These are phyloP conservation scores for Caryopteris hybrid DNA, from an alignment of 305 asterid species.

Conservation along the genomic window DNA sequence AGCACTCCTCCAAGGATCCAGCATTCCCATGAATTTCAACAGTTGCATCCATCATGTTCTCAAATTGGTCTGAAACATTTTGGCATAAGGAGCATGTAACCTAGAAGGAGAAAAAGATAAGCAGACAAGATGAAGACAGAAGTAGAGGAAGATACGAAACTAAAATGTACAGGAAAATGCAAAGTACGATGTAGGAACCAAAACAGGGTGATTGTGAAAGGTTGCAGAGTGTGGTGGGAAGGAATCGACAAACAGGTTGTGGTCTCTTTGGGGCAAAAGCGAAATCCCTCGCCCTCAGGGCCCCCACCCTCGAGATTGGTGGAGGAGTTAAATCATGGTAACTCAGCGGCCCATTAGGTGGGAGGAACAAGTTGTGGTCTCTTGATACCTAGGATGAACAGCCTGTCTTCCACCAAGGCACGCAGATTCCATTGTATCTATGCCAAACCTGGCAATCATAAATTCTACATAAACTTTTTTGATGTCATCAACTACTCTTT, in stretches of 20 bases:
- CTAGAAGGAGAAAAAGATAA: conserved; percentile 34
- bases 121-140: conserved; percentile 5
- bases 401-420: conserved; percentile 95
- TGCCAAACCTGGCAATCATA: conserved; percentile 74
- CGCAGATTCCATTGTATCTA: conserved; percentile 83
- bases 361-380: conserved; percentile 87
- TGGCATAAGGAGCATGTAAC: conserved; percentile 77
- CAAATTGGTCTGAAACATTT: conserved; percentile 71
- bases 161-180: neutral
- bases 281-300: no score
- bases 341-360: no score
- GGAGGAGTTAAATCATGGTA: no score
- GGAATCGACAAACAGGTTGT: no score
- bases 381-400: conserved; percentile 65
- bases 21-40: conserved; percentile 93
- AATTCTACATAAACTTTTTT: conserved; percentile 5
- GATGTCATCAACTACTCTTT: neutral
- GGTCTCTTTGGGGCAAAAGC: no score
- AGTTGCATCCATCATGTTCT: conserved; percentile 93
- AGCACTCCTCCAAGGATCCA: conserved; percentile 83
- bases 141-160: neutral
- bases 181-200: neutral
- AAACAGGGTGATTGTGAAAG: no score
- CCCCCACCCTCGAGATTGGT: no score
- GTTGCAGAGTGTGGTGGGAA: no score